These are phyloP conservation scores for Sphagnum tenellum DNA, from an alignment of 225 moss, liverwort and hornwort species.

Conservation along the genomic window DNA sequence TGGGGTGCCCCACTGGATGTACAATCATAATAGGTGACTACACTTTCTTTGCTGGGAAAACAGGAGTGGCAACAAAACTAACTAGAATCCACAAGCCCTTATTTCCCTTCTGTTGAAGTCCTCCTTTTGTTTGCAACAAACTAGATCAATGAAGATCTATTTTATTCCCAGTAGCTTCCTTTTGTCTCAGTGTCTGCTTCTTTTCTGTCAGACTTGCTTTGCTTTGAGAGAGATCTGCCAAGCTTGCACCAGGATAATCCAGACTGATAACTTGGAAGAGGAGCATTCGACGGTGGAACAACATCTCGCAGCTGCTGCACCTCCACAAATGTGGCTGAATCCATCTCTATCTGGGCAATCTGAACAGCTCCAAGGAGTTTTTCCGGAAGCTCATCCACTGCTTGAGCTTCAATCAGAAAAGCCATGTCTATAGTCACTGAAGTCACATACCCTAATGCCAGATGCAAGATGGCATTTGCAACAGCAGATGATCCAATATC, in stretches of 20 bases:
- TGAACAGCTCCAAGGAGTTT: slow-evolving; percentile 66
- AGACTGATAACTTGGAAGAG: slow-evolving; percentile 16
- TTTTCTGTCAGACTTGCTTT: no score
- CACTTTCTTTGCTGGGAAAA: no score
- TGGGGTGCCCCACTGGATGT: no score
- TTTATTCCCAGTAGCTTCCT: no score
- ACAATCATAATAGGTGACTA: no score
- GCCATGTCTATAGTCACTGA: slow-evolving; percentile 81
- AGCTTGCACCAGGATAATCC: slow-evolving; percentile 50
- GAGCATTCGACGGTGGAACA: background rate
- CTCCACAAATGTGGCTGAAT: slow-evolving; percentile 36
- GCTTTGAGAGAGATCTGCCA: slow-evolving; percentile 39
- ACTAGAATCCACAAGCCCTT: no score
- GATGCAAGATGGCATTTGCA: slow-evolving; percentile 75
- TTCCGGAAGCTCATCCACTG: slow-evolving; percentile 73
- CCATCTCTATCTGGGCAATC: slow-evolving; percentile 72
- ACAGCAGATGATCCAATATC: slow-evolving; percentile 72
- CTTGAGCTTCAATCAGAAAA: slow-evolving; percentile 68
- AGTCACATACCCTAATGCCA: slow-evolving; percentile 73
- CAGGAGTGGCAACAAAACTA: no score
- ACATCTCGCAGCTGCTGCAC: background rate
- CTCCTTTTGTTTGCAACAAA: no score
- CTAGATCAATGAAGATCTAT: no score
- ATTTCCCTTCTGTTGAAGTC: no score
- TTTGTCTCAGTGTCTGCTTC: no score